These are phyloP conservation scores for Wickerhamiella kurtzmanii DNA, from an alignment of 805 yeast species.

Conservation along the genomic window DNA sequence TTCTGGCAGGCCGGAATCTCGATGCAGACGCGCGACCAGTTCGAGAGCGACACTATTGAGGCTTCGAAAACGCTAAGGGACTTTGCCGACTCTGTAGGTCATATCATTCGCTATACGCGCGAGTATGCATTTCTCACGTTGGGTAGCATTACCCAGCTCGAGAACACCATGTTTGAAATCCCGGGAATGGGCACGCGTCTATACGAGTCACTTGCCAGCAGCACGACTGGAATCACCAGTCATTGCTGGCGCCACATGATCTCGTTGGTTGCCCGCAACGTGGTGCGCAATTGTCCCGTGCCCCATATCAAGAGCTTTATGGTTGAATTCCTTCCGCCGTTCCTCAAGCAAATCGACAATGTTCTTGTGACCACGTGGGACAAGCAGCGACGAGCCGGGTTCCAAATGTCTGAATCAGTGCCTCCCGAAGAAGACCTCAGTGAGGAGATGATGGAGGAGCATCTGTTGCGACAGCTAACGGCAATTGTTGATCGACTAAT, in stretches of 20 bases:
- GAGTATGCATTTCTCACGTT: slow-evolving; percentile 88
- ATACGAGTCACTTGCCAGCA: slow-evolving; percentile 76
- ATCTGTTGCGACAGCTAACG: slow-evolving; percentile 79
- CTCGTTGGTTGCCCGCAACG: slow-evolving; percentile 73
- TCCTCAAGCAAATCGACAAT: slow-evolving; percentile 57
- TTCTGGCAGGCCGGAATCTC: slow-evolving; percentile 99
- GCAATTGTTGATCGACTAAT: slow-evolving; percentile 79
- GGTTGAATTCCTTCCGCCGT: slow-evolving; percentile 63
- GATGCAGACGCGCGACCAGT: slow-evolving; percentile 83
- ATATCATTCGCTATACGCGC: slow-evolving; percentile 84
- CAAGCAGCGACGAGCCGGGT: slow-evolving; percentile 38
- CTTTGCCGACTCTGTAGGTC: slow-evolving; percentile 96
- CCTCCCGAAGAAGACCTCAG: slow-evolving; percentile 71
- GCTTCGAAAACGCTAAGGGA: slow-evolving; percentile 90
- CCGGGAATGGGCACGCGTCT: slow-evolving; percentile 65
- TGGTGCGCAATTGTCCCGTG: slow-evolving; percentile 78
- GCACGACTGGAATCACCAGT: slow-evolving; percentile 65
- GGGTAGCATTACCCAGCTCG: slow-evolving; percentile 79
- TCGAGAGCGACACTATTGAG: slow-evolving; percentile 83
- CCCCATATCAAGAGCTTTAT: slow-evolving; percentile 54
- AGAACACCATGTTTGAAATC: slow-evolving; percentile 74
- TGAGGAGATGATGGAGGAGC: slow-evolving; percentile 98
- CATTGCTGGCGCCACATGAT: slow-evolving; percentile 98
- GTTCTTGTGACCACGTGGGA: slow-evolving; percentile 71
- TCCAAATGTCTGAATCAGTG: slow-evolving; percentile 31